A percentile compares a stretch with the other conserved stretches of the same genome.
These are phyloP conservation scores for Ampelocalamus luodianensis DNA, from an alignment of 176 grass and related monocot species.

Conservation along the genomic window DNA sequence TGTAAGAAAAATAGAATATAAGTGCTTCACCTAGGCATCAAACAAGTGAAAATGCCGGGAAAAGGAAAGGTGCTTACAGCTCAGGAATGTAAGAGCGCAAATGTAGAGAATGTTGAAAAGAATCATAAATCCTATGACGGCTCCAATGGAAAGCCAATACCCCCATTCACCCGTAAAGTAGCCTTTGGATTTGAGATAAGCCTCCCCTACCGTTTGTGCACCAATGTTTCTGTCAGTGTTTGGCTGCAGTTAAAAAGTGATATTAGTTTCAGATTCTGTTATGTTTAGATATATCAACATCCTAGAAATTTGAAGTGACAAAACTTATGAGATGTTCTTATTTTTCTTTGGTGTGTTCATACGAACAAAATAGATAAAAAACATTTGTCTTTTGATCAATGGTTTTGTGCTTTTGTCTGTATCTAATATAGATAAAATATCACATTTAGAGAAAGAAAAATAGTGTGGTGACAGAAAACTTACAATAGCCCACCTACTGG, in stretches of 20 bases:
- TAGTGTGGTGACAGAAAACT: background rate
- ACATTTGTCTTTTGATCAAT: background rate
- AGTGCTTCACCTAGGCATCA: conserved; percentile 4
- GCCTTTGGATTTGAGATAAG: conserved; percentile 67
- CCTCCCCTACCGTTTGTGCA: conserved; percentile 58
- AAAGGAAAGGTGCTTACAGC: conserved; percentile 47
- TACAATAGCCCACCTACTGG: conserved; percentile 53
- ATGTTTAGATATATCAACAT: background rate
- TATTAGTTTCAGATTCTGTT: background rate
- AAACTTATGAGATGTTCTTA: background rate
- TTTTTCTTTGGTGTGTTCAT: background rate
- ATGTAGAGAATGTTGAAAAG: conserved; percentile 64
- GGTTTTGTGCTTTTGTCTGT: background rate
- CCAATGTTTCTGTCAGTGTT: conserved; percentile 54
- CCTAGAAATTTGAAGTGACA: conserved; percentile 3
- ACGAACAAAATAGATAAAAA: background rate
- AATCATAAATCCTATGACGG: conserved; percentile 58
- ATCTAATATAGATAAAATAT: background rate
- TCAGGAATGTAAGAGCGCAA: conserved; percentile 55
- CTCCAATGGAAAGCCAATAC: conserved; percentile 70
- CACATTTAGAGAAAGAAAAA: background rate
- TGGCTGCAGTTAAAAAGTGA: conserved; percentile 43
- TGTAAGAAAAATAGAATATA: conserved; percentile 35
- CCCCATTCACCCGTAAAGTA: conserved; percentile 53
- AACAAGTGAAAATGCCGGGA: conserved; percentile 5